Evolutionary conservation across 495 filamentous ascomycete genomes (phyloP), one percentile per base, ranked within the genome.

Genomic region (Penicillium fimorum): DNA sequence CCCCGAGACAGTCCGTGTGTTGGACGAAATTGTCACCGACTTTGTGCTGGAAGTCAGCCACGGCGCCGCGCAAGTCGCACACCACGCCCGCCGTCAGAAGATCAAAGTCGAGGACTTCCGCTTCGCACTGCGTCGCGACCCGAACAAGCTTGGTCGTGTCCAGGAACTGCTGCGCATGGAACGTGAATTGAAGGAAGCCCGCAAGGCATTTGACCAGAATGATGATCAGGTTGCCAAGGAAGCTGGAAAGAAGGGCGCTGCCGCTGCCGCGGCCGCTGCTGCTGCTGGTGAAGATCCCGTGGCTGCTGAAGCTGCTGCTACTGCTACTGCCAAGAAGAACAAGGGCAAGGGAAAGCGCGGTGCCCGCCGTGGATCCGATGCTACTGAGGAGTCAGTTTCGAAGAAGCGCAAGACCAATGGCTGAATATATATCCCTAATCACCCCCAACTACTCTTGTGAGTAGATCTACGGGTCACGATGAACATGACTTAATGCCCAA

Each of bases 41-140:
- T 93, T 90, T 73, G 83, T 92, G 54, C 84, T 94, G 55, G 90
- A 92, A 69, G 81, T 94, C 55, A 92, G 88, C 77, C 94, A 96
- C 78, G 87, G 88, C 50, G 93, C 94, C 5, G 86, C 89, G 25
- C 82, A 87, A 22, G 84, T 84, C 60, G 94, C 94, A 1, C 84
- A 87, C 63, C 85, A 94, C 70, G 83, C 87, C 3, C 85, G 90
- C 4, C 85, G 94, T 7, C 88, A 93, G 64, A 98, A 98, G 74
- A 89, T 97, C 75, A 98, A 98, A 67, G 88, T 96, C 54, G 94
- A 98, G 60, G 94, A 98, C 70, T 96, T 97, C 78, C 89, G 92
- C 65, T 97, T 94, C 65, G 89, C 89, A 30, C 83, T 97, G 50
- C 84, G 95, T 32, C 83, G 86, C 33, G 94, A 97, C 64, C 85